These are phyloP conservation scores for Rhamnella rubrinervis DNA, from an alignment of 331 rosid species.

Conservation along the genomic window DNA sequence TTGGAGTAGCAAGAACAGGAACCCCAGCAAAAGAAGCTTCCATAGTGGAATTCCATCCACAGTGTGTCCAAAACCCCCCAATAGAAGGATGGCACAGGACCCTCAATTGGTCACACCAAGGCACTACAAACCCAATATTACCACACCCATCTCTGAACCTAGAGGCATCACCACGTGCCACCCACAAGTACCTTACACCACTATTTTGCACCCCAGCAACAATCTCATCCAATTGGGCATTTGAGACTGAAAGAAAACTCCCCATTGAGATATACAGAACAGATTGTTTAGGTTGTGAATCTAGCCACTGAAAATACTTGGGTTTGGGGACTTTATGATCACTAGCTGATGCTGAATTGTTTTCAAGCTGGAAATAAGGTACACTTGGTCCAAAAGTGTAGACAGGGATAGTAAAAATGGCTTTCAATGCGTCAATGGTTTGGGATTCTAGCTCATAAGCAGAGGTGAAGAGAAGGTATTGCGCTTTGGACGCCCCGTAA, in stretches of 20 bases:
- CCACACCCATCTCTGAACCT: conserved; percentile 31
- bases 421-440: conserved; percentile 30
- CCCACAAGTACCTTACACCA: conserved; percentile 30
- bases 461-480: conserved; percentile 29
- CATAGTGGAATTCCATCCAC: conserved; percentile 53
- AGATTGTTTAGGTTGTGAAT: conserved; percentile 36
- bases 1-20: conserved; percentile 42
- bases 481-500: conserved; percentile 19
- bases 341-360: conserved; percentile 1
- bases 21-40: conserved; percentile 47
- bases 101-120: conserved; percentile 62
- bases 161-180: conserved; percentile 38
- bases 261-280: conserved; percentile 55
- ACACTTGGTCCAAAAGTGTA: conserved; percentile 42
- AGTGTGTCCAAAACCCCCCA: conserved; percentile 55
- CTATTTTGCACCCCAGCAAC: conserved; percentile 29
- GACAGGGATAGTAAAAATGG: conserved; percentile 16
- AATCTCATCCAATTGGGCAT: conserved; percentile 42
- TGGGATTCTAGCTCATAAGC: conserved; percentile 46
- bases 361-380: conserved; percentile 23
- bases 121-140: conserved; percentile 37
- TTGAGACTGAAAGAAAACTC: conserved; percentile 43
- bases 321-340: not conserved
- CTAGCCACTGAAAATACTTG: conserved; percentile 41
- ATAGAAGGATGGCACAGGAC: conserved; percentile 46